These are phyloP conservation scores for Nelumbo lutea DNA, from an alignment of 164 flowering plant genomes.

Conservation along the genomic window DNA sequence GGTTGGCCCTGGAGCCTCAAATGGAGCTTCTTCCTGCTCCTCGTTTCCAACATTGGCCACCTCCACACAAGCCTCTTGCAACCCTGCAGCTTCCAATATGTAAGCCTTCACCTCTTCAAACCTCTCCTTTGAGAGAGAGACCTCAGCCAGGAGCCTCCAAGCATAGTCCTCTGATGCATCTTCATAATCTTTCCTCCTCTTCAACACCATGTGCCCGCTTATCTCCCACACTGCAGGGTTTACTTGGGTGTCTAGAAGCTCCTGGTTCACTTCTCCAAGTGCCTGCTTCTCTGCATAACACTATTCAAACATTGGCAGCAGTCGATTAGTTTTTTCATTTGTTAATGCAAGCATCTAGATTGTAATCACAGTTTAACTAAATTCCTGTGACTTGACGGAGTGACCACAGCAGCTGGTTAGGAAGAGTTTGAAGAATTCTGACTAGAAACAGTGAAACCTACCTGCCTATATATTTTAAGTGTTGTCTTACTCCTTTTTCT, in stretches of 20 bases:
- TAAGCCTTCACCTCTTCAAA: conserved; percentile 60
- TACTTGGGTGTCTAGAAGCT: conserved; percentile 78
- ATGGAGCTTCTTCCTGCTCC: conserved; percentile 17
- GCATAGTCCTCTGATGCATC: conserved; percentile 68
- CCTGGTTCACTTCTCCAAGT: conserved; percentile 64
- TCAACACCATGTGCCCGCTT: conserved; percentile 86
- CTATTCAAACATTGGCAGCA: conserved; percentile 28
- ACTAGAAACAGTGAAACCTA: not conserved
- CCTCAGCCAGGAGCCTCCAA: conserved; percentile 80
- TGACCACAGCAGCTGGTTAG: not conserved
- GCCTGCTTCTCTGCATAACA: conserved; percentile 92
- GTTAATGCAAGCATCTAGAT: not conserved
- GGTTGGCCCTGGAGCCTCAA: conserved; percentile 9
- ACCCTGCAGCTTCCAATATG: conserved; percentile 46
- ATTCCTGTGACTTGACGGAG: not conserved
- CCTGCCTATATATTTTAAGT: too few species aligned
- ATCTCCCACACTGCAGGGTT: conserved; percentile 95
- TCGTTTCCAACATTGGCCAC: conserved; percentile 9
- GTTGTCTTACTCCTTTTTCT: too few species aligned
- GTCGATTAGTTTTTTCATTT: not conserved
- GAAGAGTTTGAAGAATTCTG: not conserved
- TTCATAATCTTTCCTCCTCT: conserved; percentile 62
- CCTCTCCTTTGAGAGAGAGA: conserved; percentile 70
- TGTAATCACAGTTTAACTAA: too few species aligned
- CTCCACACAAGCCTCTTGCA: conserved; percentile 7